These are phyloP conservation scores for Prunus salicina DNA, from an alignment of 306 rosid species.

Conservation along the genomic window DNA sequence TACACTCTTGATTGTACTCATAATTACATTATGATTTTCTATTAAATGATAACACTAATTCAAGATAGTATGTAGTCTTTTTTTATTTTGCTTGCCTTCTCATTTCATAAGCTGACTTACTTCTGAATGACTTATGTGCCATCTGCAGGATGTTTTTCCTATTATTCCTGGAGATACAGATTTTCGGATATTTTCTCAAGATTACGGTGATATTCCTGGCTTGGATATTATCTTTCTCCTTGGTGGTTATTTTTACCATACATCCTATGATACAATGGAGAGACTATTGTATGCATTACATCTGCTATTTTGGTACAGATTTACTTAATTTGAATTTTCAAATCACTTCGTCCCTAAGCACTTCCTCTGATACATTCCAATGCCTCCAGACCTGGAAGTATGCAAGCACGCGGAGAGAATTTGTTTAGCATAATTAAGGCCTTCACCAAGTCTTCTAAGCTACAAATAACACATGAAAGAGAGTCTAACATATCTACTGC, in stretches of 20 bases:
- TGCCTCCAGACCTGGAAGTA: constrained; percentile 87
- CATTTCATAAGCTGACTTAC: constrained; percentile 16
- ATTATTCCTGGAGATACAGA: constrained; percentile 98
- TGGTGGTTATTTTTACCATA: constrained; percentile 98
- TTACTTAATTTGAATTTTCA: constrained; percentile 36
- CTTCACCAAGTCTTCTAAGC: constrained; percentile 71
- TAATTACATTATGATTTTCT: neutral
- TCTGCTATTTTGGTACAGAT: constrained; percentile 47
- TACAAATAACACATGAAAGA: constrained; percentile 51
- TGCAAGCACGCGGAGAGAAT: constrained; percentile 99
- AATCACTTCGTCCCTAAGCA: constrained; percentile 26
- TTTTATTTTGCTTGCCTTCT: neutral
- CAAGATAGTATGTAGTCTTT: neutral
- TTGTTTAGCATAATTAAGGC: constrained; percentile 79
- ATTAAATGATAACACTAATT: neutral
- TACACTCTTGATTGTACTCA: neutral
- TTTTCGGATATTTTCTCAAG: constrained; percentile 89
- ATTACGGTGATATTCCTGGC: constrained; percentile 90
- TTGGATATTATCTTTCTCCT: constrained; percentile 94
- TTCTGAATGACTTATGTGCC: constrained; percentile 16
- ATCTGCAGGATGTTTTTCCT: constrained; percentile 92
- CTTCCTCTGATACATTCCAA: constrained; percentile 43
- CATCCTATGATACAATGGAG: constrained; percentile 90
- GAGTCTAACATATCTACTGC: constrained; percentile 39
- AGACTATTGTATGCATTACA: constrained; percentile 79